These are phyloP conservation scores for Copromyces sp. DNA, from an alignment of 495 filamentous ascomycete species.

Conservation along the genomic window DNA sequence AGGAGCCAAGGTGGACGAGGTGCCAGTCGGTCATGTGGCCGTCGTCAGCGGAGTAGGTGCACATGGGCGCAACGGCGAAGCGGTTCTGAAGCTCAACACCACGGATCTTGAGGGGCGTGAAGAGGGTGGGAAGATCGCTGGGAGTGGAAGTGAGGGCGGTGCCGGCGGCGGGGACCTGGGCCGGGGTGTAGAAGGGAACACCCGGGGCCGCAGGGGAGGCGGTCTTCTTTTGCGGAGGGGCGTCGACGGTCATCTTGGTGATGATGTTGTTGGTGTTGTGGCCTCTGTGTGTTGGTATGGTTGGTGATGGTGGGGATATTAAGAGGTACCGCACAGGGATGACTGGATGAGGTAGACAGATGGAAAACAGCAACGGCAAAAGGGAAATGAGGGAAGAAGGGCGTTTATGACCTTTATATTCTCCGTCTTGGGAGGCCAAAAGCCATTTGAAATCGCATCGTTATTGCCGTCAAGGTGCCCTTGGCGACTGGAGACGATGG, in stretches of 20 bases:
- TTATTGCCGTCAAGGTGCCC: neutral
- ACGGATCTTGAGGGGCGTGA: conserved; percentile 56
- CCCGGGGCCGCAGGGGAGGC: conserved; percentile 25
- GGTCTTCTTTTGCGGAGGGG: neutral
- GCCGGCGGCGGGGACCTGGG: conserved; percentile 43
- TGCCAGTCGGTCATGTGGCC: conserved; percentile 66
- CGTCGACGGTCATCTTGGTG: neutral
- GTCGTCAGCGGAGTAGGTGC: conserved; percentile 58
- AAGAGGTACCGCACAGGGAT: conserved; percentile 7
- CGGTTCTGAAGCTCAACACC: conserved; percentile 64
- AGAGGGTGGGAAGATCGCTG: conserved; percentile 47
- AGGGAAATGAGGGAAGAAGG: neutral
- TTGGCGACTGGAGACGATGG: neutral
- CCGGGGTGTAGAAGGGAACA: conserved; percentile 50
- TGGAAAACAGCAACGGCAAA: neutral
- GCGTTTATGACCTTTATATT: neutral
- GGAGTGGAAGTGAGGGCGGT: conserved; percentile 32
- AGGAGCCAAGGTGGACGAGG: conserved; percentile 51
- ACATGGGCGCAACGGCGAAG: conserved; percentile 52
- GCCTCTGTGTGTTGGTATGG: too few relatives aligned
- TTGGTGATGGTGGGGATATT: conserved; percentile 8
- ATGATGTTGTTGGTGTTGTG: neutral
- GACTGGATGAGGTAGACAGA: neutral
- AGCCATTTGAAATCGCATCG: neutral
- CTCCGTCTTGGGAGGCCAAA: neutral